Evolutionary conservation across 441 rosid genomes (phyloP).

Genomic region (Isatis lusitanica): DNA sequence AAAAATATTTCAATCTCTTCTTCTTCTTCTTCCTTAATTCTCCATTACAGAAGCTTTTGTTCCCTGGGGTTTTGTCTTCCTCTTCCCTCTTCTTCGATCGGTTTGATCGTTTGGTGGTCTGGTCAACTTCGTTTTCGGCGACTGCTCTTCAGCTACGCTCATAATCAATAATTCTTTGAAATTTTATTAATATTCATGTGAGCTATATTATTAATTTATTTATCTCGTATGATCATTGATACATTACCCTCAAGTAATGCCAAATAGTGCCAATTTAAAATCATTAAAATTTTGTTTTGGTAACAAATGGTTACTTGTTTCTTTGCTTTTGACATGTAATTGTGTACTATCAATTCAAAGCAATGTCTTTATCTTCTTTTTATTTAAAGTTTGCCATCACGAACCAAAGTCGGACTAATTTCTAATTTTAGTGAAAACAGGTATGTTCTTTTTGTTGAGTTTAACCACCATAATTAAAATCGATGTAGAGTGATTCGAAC

Average conservation of each 20-base stretch:
- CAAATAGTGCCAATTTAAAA: slow-evolving; percentile 6
- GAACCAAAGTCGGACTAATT: not conserved
- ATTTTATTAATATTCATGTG: not conserved
- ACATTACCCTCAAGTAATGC: slow-evolving; percentile 20
- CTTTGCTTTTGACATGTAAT: not conserved
- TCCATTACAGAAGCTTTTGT: slow-evolving; percentile 26
- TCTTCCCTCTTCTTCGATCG: slow-evolving; percentile 28
- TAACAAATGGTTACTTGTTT: not conserved
- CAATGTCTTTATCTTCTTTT: not conserved
- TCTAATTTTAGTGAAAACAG: not conserved
- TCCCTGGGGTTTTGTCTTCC: slow-evolving; percentile 8
- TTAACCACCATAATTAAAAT: too few species aligned
- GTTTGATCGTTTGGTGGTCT: slow-evolving; percentile 34
- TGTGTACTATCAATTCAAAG: not conserved
- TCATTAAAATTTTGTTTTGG: not conserved
- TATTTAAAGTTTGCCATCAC: not conserved
- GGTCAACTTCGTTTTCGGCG: slow-evolving; percentile 41
- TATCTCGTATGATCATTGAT: not conserved
- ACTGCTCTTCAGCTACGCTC: slow-evolving; percentile 27
- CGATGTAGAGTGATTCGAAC: too few species aligned
- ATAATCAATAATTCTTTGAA: slow-evolving; percentile 4
- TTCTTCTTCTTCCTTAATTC: slow-evolving; percentile 20
- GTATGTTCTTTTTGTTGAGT: not conserved
- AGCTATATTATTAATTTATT: not conserved
- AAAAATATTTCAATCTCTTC: not conserved